Base-by-base conservation (phyloP, 2,329 filamentous ascomycete species). In the Lachnum nothofagi region DNA sequence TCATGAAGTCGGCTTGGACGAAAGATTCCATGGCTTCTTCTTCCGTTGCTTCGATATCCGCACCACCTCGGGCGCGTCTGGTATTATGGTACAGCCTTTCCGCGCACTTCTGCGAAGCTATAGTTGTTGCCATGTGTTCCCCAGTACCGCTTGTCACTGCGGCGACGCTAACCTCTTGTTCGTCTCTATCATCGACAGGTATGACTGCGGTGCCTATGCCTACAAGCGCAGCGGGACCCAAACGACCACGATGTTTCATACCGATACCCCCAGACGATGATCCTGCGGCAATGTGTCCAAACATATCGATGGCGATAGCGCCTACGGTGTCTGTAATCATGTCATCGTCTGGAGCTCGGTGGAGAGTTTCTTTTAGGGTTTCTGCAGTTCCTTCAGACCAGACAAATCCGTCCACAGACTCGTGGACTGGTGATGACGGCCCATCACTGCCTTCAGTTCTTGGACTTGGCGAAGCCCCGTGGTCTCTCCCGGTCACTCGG, bases 231-330 rank as follows among this genome's bases (percentile, higher is more conserved):
- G 93, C 94, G 25, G 93, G 93, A 0, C 93, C 94, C 54, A 95
- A 79, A 29, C 93, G 85, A 5, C 93, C 94, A 52, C 83, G 82
- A 67, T 95, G 91, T 66, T 98, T 98, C 91, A 98, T 96, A 23
- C 93, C 91, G 65, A 98, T 98, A 1, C 93, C 93, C 5, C 93
- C 93, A 14, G 94, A 98, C 2, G 93, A 98, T 1, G 93, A 95
- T 14, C 86, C 93, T 3, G 91, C 93, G 4, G 94, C 91, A 63
- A 98, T 95, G 50, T 86, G 85, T 14, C 93, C 93, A 59, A 78
- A 80, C 42, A 79, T 78, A 63, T 98, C 93, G 55, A 98, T 84
- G 9, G 90, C 93, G 63, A 98, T 95, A 23, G 91, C 93, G 38
- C 94, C 93, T 51, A 98, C 90, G 10, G 93, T 98, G 71, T 98